Percentiles rank a stretch among this genome's conserved stretches.
Evolutionary conservation across 768 basidiomycete genomes (phyloP).

Genomic region (Hemileccinum rubropunctum): DNA sequence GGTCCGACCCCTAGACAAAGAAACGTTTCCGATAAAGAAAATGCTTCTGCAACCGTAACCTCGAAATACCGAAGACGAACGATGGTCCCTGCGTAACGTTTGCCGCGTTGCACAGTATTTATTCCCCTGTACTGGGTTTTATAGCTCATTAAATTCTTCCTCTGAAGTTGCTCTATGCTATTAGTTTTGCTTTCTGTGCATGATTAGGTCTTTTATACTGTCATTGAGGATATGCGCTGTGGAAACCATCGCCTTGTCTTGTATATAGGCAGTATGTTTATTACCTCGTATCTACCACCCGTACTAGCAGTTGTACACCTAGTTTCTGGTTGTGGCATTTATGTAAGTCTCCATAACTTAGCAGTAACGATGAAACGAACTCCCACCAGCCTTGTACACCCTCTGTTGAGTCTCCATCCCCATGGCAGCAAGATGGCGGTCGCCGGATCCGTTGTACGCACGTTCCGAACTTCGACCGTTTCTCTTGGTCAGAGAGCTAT

Average conservation of each 20-base stretch:
- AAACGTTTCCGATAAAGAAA: conserved; percentile 57
- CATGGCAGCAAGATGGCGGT: background rate
- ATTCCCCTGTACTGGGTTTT: background rate
- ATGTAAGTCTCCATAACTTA: too few relatives aligned
- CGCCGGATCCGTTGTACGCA: conserved; percentile 7
- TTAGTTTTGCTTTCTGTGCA: too few relatives aligned
- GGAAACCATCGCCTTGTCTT: too few relatives aligned
- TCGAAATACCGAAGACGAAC: conserved; percentile 17
- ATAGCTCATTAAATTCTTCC: background rate
- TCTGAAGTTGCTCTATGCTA: too few relatives aligned
- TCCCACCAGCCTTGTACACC: background rate
- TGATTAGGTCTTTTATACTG: too few relatives aligned
- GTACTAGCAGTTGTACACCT: too few relatives aligned
- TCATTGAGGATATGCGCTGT: too few relatives aligned
- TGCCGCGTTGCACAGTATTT: background rate
- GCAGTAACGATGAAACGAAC: background rate
- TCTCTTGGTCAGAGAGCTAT: conserved; percentile 53
- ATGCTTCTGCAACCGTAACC: conserved; percentile 34
- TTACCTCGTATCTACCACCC: too few relatives aligned
- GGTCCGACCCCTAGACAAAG: conserved; percentile 57
- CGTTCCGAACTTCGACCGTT: conserved; percentile 33
- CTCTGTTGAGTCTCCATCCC: background rate
- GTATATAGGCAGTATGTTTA: too few relatives aligned
- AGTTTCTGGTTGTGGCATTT: too few relatives aligned
- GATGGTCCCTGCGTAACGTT: conserved; percentile 13